These are phyloP conservation scores for Fusarium marasasianum DNA, from an alignment of 2,329 filamentous ascomycete genomes.

Conservation along the genomic window DNA sequence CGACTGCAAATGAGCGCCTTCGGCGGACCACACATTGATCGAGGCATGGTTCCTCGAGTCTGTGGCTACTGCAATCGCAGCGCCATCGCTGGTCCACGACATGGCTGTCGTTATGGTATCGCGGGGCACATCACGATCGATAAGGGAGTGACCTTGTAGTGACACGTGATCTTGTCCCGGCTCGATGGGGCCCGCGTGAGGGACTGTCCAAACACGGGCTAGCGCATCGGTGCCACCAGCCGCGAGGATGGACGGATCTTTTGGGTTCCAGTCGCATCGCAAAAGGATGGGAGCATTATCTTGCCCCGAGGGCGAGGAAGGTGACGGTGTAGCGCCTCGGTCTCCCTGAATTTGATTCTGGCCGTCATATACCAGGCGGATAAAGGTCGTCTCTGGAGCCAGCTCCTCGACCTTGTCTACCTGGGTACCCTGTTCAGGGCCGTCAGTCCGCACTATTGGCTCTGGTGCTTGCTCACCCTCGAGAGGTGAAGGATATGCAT, in stretches of 20 bases:
- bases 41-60: slow-evolving; percentile 62
- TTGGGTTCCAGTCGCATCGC: slow-evolving; percentile 75
- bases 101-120: slow-evolving; percentile 66
- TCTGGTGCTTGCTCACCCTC: slow-evolving; percentile 66
- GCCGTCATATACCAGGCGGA: slow-evolving; percentile 62
- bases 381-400: slow-evolving; percentile 66
- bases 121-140: slow-evolving; percentile 63
- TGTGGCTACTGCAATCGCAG: slow-evolving; percentile 65
- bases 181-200: slow-evolving; percentile 60
- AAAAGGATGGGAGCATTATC: slow-evolving; percentile 69
- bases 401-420: slow-evolving; percentile 71
- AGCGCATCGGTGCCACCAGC: slow-evolving; percentile 75
- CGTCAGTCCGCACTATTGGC: slow-evolving; percentile 65
- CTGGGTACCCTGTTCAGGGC: slow-evolving; percentile 71
- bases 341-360: slow-evolving; percentile 47
- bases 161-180: slow-evolving; percentile 54
- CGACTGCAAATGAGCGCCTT: slow-evolving; percentile 61
- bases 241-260: slow-evolving; percentile 71
- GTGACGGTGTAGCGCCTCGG: slow-evolving; percentile 48
- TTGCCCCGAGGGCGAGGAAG: slow-evolving; percentile 50
- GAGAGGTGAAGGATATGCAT: slow-evolving; percentile 72
- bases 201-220: slow-evolving; percentile 74
- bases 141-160: slow-evolving; percentile 51
- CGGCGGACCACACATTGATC: slow-evolving; percentile 65
- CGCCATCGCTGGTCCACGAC: slow-evolving; percentile 68